Base-by-base conservation (phyloP, 495 filamentous ascomycete genomes). In the Xylaria bambusicola region DNA sequence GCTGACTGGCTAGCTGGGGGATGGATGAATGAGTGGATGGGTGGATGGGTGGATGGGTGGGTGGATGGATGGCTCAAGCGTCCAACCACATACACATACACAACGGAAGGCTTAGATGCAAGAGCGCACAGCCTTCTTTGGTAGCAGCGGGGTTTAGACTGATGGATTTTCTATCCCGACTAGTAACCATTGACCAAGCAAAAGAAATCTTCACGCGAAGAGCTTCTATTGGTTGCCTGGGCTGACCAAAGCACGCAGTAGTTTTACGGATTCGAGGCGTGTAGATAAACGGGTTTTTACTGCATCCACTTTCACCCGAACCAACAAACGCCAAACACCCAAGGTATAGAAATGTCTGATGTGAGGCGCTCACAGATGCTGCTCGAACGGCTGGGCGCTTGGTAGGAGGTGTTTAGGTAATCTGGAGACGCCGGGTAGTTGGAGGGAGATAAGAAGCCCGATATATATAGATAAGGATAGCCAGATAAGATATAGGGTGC, bases 11-110 rank as follows among this genome's bases (percentile, higher is more conserved):
- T n/a, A n/a, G n/a, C n/a, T n/a, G n/a, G n/a, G n/a, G n/a, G n/a
- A n/a, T n/a, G n/a, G n/a, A n/a, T n/a, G n/a, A n/a, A n/a, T n/a
- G n/a, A n/a, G n/a, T n/a, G n/a, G n/a, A n/a, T n/a, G n/a, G n/a
- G n/a, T n/a, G n/a, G 44, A 29, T 23, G n/a, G n/a, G n/a, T n/a
- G n/a, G n/a, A n/a, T n/a, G n/a, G n/a, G n/a, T n/a, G n/a, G n/a
- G n/a, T n/a, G n/a, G n/a, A n/a, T n/a, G 56, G 46, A 41, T 21
- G 47, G 41, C 41, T 60, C 53, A 60, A 35, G 45, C 20, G 57
- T 47, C 49, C 57, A 53, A 47, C 47, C 56, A 46, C 49, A 60
- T 47, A 60, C 57, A 60, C 57, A 60, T 60, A 49, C 57, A 60
- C 48, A 42, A 60, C 57, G 41, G 21, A 52, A 42, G 48, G 42